Conservation (phyloP, 768 basidiomycete genomes). For the Leccinum barrowsii region DNA sequence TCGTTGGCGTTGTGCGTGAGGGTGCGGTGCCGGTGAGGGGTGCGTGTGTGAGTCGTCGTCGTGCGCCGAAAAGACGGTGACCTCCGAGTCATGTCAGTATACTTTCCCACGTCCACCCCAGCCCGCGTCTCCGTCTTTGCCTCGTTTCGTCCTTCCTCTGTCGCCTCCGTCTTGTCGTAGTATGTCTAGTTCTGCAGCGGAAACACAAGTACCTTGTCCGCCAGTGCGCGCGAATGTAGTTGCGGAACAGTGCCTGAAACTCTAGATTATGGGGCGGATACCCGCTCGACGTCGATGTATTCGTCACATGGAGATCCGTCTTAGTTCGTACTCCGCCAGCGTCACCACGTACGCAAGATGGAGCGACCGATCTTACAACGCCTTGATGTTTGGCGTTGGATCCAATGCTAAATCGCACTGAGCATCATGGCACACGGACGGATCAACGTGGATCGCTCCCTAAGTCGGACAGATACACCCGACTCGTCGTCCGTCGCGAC, state of each 20-base stretch:
- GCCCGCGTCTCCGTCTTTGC: constrained; percentile 58
- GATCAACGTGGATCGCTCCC: constrained; percentile 41
- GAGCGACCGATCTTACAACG: constrained; percentile 63
- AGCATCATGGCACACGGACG: neutral
- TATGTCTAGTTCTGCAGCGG: constrained; percentile 65
- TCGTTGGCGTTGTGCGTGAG: too few species aligned
- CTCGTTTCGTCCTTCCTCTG: constrained; percentile 43
- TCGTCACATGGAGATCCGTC: constrained; percentile 80
- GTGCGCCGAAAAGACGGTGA: too few species aligned
- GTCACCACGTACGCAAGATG: constrained; percentile 79
- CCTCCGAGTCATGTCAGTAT: constrained; percentile 46
- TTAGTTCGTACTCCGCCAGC: constrained; percentile 66
- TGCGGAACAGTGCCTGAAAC: constrained; percentile 94
- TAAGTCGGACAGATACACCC: constrained; percentile 72
- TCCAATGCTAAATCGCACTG: constrained; percentile 47
- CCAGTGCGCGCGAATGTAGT: constrained; percentile 69
- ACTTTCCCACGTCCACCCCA: constrained; percentile 60
- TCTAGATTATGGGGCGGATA: constrained; percentile 49
- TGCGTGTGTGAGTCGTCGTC: too few species aligned
- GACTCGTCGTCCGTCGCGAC: constrained; percentile 64
- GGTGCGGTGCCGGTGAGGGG: too few species aligned
- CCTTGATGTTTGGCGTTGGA: constrained; percentile 55
- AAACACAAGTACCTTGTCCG: constrained; percentile 54
- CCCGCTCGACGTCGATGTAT: constrained; percentile 47
- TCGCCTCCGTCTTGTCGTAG: constrained; percentile 76